Evolutionary conservation across 2,329 filamentous ascomycete species (phyloP).

Genomic region (Monosporascus cannonballus): DNA sequence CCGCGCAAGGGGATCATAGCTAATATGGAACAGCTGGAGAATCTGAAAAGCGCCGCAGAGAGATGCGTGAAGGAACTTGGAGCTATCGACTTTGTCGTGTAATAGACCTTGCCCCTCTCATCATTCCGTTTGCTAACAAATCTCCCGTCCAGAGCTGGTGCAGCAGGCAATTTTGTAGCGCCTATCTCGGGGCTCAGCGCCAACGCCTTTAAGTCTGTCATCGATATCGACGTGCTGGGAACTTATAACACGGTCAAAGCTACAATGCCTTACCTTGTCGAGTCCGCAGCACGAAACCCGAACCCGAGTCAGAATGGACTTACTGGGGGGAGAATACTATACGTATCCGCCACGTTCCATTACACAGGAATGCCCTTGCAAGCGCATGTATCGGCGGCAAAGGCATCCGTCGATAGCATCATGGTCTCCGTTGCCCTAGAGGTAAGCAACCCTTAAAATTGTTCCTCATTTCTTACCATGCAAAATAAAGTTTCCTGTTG

Average conservation of each 20-base stretch:
- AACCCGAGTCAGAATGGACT: slow-evolving; percentile 53
- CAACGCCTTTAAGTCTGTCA: slow-evolving; percentile 92
- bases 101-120: slow-evolving; percentile 23
- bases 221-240: slow-evolving; percentile 92
- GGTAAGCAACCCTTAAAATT: not conserved
- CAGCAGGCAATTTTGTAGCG: slow-evolving; percentile 91
- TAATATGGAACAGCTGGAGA: slow-evolving; percentile 42
- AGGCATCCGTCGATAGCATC: slow-evolving; percentile 84
- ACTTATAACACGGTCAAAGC: slow-evolving; percentile 95
- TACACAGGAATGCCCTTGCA: slow-evolving; percentile 83
- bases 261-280: slow-evolving; percentile 72
- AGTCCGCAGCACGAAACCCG: slow-evolving; percentile 62
- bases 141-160: slow-evolving; percentile 65
- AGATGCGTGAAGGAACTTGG: slow-evolving; percentile 78
- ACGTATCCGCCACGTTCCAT: slow-evolving; percentile 86
- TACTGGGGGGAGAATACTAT: slow-evolving; percentile 79
- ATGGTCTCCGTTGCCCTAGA: slow-evolving; percentile 71
- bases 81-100: slow-evolving; percentile 89
- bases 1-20: not conserved
- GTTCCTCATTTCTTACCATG: not conserved
- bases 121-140: slow-evolving; percentile 1
- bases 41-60: slow-evolving; percentile 67
- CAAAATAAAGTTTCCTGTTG: not conserved
- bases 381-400: slow-evolving; percentile 84
- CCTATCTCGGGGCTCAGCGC: slow-evolving; percentile 74